Evolutionary conservation across 177 flowering plant species (phyloP), one percentile per base, ranked within the genome.

Genomic region (Vitis hybrid): DNA sequence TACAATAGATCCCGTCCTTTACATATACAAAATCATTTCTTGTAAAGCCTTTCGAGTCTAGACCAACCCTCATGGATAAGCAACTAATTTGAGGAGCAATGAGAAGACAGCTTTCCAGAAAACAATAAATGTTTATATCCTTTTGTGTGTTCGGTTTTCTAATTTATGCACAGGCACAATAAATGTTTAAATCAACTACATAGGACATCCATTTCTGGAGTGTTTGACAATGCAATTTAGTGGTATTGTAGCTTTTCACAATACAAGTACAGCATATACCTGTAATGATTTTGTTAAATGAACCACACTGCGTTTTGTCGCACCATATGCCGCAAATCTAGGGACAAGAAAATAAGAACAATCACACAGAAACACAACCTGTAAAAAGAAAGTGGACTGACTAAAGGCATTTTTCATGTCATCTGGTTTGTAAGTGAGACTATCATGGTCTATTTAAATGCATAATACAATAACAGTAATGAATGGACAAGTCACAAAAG

Each of bases 241-340:
- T 33, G n/a, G n/a, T 19, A 31, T 62, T 17, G 31, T 18, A 61
- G 33, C 59, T n/a, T 9, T 33, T 17, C 17, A 31, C 12, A 52
- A 59, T 54, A 19, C 1, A 51, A 38, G 66, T 13, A 17, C 8
- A 67, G 51, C 19, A 68, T 65, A 17, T 62, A 86, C 98, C 92
- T 94, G 98, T 62, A 94, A 79, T 73, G 98, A 94, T 77, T 94
- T 94, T 28, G 98, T 92, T 73, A 94, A 76, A 85, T 94, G 98
- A 76, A 94, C 97, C 80, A 94, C 98, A 82, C 98, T 91, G 10
- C 98, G 91, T 72, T 92, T 94, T 15, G 98, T 94, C 57, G 97
- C 97, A 28, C 98, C 98, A 73, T 94, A 94, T 64, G 98, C 98
- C 66, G 97, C 97, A 89, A 92, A 94, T 73, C 98, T 94, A 70